A percentile compares a stretch with the other conserved stretches of the same genome.
Conservation (phyloP, 345 rosid genomes). For the Eucalyptus pauciflora region DNA sequence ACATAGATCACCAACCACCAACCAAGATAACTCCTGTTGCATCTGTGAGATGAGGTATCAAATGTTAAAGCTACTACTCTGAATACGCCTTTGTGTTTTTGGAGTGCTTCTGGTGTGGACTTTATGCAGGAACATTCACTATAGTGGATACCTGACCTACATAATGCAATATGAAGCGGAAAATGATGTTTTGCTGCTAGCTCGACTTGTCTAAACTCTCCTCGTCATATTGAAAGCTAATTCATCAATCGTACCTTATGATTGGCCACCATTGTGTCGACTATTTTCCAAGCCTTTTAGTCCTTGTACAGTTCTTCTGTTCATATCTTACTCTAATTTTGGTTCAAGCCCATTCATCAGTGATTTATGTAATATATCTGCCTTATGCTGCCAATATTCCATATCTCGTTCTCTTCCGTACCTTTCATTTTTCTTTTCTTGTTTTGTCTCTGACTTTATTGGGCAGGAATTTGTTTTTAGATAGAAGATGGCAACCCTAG, state of each 20-base stretch:
- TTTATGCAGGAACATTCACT: not conserved
- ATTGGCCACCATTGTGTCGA: not conserved
- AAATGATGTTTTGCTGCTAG: not conserved
- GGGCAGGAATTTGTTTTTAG: slow-evolving; percentile 1
- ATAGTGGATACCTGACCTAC: not conserved
- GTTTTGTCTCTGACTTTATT: not conserved
- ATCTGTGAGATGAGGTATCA: not conserved
- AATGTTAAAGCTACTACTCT: not conserved
- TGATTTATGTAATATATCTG: not conserved
- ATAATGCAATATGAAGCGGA: not conserved
- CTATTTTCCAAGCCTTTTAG: not conserved
- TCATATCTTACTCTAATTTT: not conserved
- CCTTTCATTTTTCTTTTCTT: not conserved
- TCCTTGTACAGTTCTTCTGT: not conserved
- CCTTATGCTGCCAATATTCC: not conserved
- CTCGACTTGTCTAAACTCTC: not conserved
- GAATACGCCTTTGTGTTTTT: not conserved
- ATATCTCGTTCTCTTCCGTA: not conserved
- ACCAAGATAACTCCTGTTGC: not conserved
- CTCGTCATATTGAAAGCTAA: not conserved
- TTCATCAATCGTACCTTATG: not conserved
- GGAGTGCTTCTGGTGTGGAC: not conserved
- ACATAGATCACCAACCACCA: not conserved
- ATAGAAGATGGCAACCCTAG: slow-evolving; percentile 13
- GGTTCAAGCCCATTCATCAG: not conserved